Conservation (phyloP, 1,284 basidiomycete species). For the Trichosporon inkin region DNA sequence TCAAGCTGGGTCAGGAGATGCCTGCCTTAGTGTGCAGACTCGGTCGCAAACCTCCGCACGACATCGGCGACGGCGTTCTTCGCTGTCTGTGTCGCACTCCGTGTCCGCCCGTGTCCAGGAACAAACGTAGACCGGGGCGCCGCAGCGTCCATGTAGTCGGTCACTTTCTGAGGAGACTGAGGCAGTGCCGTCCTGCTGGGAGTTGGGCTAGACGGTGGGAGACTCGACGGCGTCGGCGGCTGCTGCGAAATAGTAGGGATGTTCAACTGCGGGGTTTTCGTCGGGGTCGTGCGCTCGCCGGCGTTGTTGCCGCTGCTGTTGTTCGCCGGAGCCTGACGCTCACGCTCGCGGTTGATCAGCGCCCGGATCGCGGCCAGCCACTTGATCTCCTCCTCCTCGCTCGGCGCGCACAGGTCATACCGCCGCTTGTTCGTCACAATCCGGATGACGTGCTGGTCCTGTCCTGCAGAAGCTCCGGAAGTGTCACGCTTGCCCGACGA, state of each 20-base stretch:
- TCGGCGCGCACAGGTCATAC: conserved; percentile 84
- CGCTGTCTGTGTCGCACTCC: conserved; percentile 47
- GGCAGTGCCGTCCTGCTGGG: not conserved
- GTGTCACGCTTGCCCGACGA: not conserved
- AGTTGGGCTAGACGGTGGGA: not conserved
- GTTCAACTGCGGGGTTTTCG: conserved; percentile 1
- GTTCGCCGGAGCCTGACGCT: conserved; percentile 8
- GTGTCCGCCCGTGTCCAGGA: conserved; percentile 28
- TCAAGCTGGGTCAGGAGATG: too few species aligned
- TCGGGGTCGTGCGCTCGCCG: conserved; percentile 8
- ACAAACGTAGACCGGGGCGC: not conserved
- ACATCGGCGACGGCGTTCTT: conserved; percentile 48
- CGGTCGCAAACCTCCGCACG: conserved; percentile 30
- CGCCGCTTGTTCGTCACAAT: conserved; percentile 92
- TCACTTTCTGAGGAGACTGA: not conserved
- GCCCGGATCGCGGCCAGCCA: conserved; percentile 94
- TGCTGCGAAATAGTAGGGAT: conserved; percentile 37
- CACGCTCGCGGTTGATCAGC: conserved; percentile 58
- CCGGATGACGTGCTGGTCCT: conserved; percentile 71
- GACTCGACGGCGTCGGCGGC: conserved; percentile 33
- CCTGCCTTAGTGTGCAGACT: not conserved
- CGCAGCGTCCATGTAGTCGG: conserved; percentile 1
- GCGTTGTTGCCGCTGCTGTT: not conserved
- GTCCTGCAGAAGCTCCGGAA: not conserved
- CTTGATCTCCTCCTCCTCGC: conserved; percentile 96